These are phyloP conservation scores for Rhododendron molle DNA, from an alignment of 148 eudicot species.

Conservation along the genomic window DNA sequence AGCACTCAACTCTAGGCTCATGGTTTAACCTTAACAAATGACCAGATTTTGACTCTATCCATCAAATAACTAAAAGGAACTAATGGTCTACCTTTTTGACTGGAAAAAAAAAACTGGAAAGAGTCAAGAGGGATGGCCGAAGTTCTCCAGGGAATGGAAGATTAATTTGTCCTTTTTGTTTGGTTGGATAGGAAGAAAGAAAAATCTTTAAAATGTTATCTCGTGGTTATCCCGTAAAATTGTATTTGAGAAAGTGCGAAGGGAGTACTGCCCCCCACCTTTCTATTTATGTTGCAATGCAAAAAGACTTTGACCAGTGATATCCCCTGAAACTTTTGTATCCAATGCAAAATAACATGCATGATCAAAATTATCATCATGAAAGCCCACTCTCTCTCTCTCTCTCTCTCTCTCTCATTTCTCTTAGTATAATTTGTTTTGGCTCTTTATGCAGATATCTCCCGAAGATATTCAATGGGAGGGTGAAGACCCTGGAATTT, in stretches of 20 bases:
- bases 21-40: background rate
- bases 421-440: background rate
- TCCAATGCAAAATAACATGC: background rate
- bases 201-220: background rate
- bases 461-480: constrained; percentile 68
- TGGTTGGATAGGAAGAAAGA: background rate
- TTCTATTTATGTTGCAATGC: background rate
- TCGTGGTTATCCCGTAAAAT: background rate
- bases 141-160: background rate
- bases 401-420: background rate
- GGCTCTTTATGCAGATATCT: constrained; percentile 37
- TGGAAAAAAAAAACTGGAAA: background rate
- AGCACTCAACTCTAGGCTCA: background rate
- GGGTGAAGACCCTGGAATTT: constrained; percentile 59
- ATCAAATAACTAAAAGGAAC: background rate
- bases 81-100: background rate
- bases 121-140: background rate
- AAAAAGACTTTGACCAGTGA: background rate
- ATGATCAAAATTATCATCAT: background rate
- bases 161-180: background rate
- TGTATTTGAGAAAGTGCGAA: background rate
- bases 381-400: background rate
- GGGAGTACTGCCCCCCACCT: background rate
- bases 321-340: background rate
- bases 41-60: background rate